Evolutionary conservation across 2,329 filamentous ascomycete genomes (phyloP).

Genomic region (Trichophaea hybrida): DNA sequence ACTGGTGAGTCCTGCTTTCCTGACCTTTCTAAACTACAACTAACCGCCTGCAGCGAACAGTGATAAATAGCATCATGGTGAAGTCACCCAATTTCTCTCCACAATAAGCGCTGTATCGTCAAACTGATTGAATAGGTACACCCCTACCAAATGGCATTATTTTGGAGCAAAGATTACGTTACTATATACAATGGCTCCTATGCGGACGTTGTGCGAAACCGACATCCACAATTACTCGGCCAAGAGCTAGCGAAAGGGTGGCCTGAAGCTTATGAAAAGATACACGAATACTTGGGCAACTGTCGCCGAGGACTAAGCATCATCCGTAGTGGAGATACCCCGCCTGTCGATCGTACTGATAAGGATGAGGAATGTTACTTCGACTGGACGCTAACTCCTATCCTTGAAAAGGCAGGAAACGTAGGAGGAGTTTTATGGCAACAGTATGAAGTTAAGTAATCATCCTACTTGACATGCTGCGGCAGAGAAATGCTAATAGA

Average conservation of each 20-base stretch:
- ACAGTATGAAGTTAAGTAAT: neutral
- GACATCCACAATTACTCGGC: constrained; percentile 4
- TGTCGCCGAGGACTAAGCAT: neutral
- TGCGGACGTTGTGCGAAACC: neutral
- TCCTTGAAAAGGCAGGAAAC: constrained; percentile 3
- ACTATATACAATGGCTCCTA: constrained; percentile 1
- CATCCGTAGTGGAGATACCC: neutral
- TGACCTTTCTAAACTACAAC: neutral
- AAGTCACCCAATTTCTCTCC: too few species aligned
- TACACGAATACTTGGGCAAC: neutral
- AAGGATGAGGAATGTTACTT: constrained; percentile 2
- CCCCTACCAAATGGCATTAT: constrained; percentile 2
- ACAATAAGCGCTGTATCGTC: too few species aligned
- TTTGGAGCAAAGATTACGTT: constrained; percentile 4
- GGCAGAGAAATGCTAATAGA: too few species aligned
- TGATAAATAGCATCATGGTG: constrained; percentile 3
- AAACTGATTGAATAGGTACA: neutral
- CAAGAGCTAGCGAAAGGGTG: neutral
- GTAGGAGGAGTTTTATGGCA: constrained; percentile 4
- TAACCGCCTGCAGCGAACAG: neutral
- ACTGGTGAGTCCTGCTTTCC: neutral
- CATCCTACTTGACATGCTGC: too few species aligned
- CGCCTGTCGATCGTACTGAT: constrained; percentile 1
- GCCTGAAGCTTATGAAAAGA: constrained; percentile 4
- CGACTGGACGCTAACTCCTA: constrained; percentile 3